phyloP scores from a whole-genome alignment of 768 basidiomycete genomes.

The Saitozyma sp. region DNA sequence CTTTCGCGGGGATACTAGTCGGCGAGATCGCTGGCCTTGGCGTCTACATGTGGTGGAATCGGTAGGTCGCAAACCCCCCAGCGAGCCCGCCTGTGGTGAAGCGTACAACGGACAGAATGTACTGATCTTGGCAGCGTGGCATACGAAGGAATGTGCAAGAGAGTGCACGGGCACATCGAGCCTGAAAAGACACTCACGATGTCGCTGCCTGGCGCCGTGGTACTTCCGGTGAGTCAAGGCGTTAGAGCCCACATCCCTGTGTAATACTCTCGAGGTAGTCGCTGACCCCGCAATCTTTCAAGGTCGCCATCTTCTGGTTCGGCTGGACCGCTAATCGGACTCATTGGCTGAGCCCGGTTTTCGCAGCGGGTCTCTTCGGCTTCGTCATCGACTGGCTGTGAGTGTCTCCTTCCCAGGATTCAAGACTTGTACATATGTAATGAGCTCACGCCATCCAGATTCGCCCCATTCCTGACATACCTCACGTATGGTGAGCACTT shows the following conservation, averaged over 20 bases:
- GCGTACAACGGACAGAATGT: no score
- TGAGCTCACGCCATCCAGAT: no score
- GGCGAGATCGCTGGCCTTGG: constrained; percentile 23
- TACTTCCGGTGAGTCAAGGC: constrained; percentile 15
- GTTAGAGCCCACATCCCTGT: no score
- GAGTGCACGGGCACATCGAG: constrained; percentile 3
- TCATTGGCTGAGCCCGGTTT: constrained; percentile 43
- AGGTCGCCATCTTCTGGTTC: constrained; percentile 43
- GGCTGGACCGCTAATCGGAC: constrained; percentile 45
- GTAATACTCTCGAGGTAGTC: neutral
- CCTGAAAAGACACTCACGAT: constrained; percentile 8
- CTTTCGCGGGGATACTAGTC: constrained; percentile 27
- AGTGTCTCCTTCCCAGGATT: no score
- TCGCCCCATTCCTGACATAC: constrained; percentile 34
- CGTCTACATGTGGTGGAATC: constrained; percentile 26
- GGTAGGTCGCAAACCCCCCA: no score
- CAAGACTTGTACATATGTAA: no score
- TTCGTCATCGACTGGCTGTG: constrained; percentile 27
- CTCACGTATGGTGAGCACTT: constrained; percentile 28
- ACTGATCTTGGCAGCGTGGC: constrained; percentile 1
- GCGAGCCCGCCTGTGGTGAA: no score
- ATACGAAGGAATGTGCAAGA: constrained; percentile 10
- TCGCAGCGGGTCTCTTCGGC: constrained; percentile 32
- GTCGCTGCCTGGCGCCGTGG: constrained; percentile 6
- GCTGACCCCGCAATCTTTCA: constrained; percentile 16